Conservation (phyloP, 139 green algal species). For the Haematococcus sp. region DNA sequence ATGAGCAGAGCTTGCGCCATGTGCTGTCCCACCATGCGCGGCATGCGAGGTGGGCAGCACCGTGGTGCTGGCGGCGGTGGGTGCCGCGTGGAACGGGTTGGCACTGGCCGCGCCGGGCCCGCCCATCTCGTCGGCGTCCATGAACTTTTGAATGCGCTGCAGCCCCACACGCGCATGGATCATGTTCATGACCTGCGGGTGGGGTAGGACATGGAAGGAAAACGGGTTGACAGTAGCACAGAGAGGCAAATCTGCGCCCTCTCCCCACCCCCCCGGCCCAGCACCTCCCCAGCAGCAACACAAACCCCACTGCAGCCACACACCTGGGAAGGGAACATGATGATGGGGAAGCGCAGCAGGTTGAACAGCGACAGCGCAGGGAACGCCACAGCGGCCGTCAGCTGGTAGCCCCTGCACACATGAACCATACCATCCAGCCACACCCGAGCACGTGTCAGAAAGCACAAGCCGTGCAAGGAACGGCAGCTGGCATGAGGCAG, state of each 20-base stretch:
- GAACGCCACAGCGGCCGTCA: constrained; percentile 81
- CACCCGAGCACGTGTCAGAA: neutral
- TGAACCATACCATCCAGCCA: neutral
- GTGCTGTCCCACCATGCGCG: too few species aligned
- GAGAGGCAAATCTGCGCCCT: neutral
- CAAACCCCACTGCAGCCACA: neutral
- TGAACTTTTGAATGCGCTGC: constrained; percentile 72
- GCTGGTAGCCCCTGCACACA: constrained; percentile 22
- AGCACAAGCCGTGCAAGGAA: neutral
- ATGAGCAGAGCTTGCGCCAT: neutral
- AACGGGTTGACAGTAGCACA: too few species aligned
- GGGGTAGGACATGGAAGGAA: too few species aligned
- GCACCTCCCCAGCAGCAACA: too few species aligned
- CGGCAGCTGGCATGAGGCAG: neutral
- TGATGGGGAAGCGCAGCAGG: constrained; percentile 81
- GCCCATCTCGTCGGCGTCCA: constrained; percentile 68
- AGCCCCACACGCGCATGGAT: constrained; percentile 74
- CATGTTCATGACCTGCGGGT: constrained; percentile 70
- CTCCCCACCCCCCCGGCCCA: neutral
- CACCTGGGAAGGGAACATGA: constrained; percentile 10
- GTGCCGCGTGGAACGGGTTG: too few species aligned
- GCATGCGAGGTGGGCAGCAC: too few species aligned
- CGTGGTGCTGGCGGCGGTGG: too few species aligned
- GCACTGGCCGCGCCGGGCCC: neutral
- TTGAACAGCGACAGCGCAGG: constrained; percentile 82